Evolutionary conservation across 2,329 filamentous ascomycete species (phyloP).

Genomic region (Endocalyx cinctus): DNA sequence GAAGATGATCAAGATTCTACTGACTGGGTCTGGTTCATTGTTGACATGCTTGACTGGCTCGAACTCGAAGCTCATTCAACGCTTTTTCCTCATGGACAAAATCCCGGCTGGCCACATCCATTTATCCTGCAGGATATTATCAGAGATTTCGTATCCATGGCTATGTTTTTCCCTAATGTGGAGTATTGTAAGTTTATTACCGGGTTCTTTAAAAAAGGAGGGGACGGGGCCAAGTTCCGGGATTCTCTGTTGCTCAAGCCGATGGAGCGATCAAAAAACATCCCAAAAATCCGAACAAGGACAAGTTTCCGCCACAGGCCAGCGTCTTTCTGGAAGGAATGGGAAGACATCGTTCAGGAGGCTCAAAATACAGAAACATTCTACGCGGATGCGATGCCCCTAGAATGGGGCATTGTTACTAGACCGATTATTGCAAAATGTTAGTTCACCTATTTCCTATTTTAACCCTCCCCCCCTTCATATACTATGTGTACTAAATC

Average conservation of each 20-base stretch:
- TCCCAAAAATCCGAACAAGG: constrained; percentile 32
- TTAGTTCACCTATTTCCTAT: constrained; percentile 6
- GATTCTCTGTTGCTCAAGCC: constrained; percentile 35
- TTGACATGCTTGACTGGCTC: constrained; percentile 23
- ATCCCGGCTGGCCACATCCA: constrained; percentile 26
- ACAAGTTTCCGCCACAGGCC: constrained; percentile 32
- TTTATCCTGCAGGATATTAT: constrained; percentile 33
- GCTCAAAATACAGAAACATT: constrained; percentile 10
- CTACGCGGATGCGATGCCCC: constrained; percentile 25
- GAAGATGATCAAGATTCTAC: constrained; percentile 7
- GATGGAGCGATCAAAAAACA: constrained; percentile 30
- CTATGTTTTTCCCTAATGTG: constrained; percentile 33
- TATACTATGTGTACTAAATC: constrained; percentile 13
- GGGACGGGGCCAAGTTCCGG: constrained; percentile 28
- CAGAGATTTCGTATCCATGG: constrained; percentile 31
- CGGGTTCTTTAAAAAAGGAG: constrained; percentile 31
- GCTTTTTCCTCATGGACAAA: constrained; percentile 13
- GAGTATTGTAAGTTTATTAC: constrained; percentile 14
- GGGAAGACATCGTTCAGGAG: constrained; percentile 23
- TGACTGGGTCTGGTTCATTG: constrained; percentile 23
- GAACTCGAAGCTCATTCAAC: constrained; percentile 17
- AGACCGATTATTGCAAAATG: constrained; percentile 36
- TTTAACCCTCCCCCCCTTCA: background rate
- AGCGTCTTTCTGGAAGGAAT: constrained; percentile 33
- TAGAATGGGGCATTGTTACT: constrained; percentile 34